Evolutionary conservation across 2,329 filamentous ascomycete species (phyloP).

Genomic region (Fusarium zealandicum): DNA sequence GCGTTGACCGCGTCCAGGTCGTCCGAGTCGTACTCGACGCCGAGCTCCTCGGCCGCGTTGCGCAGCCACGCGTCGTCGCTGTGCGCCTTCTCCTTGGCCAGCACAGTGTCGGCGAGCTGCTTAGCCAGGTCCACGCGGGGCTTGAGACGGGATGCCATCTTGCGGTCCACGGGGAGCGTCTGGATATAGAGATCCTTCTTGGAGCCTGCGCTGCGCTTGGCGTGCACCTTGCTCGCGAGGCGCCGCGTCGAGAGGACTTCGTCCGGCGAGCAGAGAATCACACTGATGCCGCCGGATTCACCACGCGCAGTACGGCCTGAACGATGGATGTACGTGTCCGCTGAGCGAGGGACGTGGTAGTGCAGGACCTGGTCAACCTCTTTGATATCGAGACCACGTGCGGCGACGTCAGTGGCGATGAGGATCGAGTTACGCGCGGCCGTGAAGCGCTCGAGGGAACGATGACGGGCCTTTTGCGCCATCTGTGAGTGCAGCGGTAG

Average conservation of each 20-base stretch:
- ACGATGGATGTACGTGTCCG: slow-evolving; percentile 93
- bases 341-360: slow-evolving; percentile 91
- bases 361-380: slow-evolving; percentile 89
- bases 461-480: slow-evolving; percentile 93
- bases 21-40: slow-evolving; percentile 91
- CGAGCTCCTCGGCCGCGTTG: slow-evolving; percentile 86
- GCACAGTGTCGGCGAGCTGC: slow-evolving; percentile 79
- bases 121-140: slow-evolving; percentile 83
- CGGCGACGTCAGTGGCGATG: slow-evolving; percentile 91
- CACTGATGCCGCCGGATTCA: slow-evolving; percentile 76
- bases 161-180: slow-evolving; percentile 83
- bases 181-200: slow-evolving; percentile 73
- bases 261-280: slow-evolving; percentile 89
- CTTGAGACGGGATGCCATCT: slow-evolving; percentile 77
- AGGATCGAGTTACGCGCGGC: slow-evolving; percentile 72
- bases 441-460: slow-evolving; percentile 89
- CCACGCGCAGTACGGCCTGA: slow-evolving; percentile 94
- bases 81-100: slow-evolving; percentile 86
- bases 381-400: slow-evolving; percentile 91
- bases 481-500: slow-evolving; percentile 90
- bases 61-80: slow-evolving; percentile 86
- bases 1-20: slow-evolving; percentile 84
- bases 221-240: slow-evolving; percentile 88
- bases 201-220: slow-evolving; percentile 54
- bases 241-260: slow-evolving; percentile 86